Conservation (phyloP, 2,329 filamentous ascomycete species). For the Penicillium sp. region DNA sequence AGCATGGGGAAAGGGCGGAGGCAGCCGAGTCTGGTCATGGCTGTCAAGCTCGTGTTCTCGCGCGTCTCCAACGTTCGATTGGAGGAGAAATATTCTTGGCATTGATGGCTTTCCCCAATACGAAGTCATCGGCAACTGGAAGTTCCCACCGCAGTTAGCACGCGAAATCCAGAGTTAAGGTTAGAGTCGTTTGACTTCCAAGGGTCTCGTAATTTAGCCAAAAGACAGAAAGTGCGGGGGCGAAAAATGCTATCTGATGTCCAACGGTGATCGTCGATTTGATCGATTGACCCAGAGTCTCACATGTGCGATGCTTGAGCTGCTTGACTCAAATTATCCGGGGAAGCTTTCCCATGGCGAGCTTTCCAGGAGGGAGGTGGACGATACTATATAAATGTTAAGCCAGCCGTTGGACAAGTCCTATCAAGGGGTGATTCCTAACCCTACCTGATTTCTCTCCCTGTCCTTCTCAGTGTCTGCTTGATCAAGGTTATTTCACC, state of each 20-base stretch:
- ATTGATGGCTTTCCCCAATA: too few relatives aligned
- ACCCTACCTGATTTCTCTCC: neutral
- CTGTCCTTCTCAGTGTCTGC: neutral
- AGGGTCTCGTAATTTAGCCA: neutral
- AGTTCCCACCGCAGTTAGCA: too few relatives aligned
- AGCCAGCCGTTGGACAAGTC: neutral
- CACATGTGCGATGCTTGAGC: neutral
- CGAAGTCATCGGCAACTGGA: too few relatives aligned
- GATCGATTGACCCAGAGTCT: neutral
- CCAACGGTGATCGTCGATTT: neutral
- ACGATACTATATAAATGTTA: neutral
- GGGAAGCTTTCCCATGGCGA: neutral
- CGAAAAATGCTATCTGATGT: neutral
- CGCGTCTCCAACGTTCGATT: too few relatives aligned
- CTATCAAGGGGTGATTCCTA: neutral
- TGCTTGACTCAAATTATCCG: neutral
- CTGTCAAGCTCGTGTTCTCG: too few relatives aligned
- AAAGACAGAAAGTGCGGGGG: neutral
- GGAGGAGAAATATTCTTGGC: too few relatives aligned
- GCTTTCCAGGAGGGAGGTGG: neutral
- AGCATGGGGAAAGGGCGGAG: too few relatives aligned
- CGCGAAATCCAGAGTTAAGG: too few relatives aligned
- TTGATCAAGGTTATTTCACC: neutral
- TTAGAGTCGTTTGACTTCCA: too few relatives aligned
- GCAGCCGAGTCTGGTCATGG: too few relatives aligned